Evolutionary conservation across 768 basidiomycete species (phyloP), one percentile per base, ranked within the genome.

Genomic region (Paxillus ammoniavirescens): DNA sequence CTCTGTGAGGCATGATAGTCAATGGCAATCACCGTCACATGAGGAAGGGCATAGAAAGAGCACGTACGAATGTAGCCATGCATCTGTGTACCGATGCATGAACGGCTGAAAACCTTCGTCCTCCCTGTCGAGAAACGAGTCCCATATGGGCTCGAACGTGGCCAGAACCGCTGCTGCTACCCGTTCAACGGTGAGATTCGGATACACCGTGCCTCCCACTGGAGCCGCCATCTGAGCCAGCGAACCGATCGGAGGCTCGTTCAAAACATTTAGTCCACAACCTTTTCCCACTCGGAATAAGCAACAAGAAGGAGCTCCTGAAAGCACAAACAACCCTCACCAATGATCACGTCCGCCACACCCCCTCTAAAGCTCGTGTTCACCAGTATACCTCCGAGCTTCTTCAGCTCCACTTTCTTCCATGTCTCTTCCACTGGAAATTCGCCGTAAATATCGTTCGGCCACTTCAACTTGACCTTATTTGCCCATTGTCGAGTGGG

Each of bases 31-130:
- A 8, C 30, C n/a, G 17, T 43, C 36, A 17, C 40, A 50, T 12
- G 18, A 26, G 36, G 31, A 44, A 36, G 21, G 18, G 1, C 18
- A 84, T 93, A 21, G 36, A 28, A 45, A 36, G 21, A n/a, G 1
- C 18, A 84, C 93, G 60, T 50, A 98, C 95, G 89, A 87, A 68
- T 98, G 96, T 52, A 98, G 73, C 96, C 97, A 99, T 18, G 84
- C 72, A 21, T 80, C 73, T 31, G 88, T 79, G 68, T 98, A 99
- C 30, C 81, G 74, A 36, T 84, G 80, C 73, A 91, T 77, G 70
- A 98, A 96, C 0, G 89, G 82, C 26, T 77, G 82, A 66, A 98
- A 98, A 0, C 91, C 89, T 18, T 74, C 68, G 37, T 77, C 77
- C 15, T 73, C 67, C 12, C 57, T 50, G 4, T 41, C 50, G 26